Base-by-base conservation (phyloP, 2,329 filamentous ascomycete species). In the Calonectria hongkongensis region DNA sequence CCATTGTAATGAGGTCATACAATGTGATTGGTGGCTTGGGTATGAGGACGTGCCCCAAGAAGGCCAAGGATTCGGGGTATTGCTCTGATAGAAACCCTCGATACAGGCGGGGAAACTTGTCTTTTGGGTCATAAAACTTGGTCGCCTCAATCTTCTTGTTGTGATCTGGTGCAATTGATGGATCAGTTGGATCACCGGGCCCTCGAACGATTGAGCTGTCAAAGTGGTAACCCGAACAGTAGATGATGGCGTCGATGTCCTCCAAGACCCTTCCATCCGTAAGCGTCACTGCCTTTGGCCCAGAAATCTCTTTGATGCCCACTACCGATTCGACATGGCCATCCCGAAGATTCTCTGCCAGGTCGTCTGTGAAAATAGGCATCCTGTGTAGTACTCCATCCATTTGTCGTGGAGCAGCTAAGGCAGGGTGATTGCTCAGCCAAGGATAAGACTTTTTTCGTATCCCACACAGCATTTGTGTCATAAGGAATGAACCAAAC, bases 211-310 rank as follows among this genome's bases (percentile, higher is more conserved):
- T 50, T 7, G 81, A 81, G 51, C 82, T 76, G 65, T 81, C 79
- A 48, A 79, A 77, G n/a, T 75, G 68, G 50, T 83, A 84, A 1
- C 83, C 83, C 0, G 81, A 79, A 71, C 81, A 83, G 68, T 80
- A 75, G 51, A 84, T 75, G 60, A 84, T 81, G 68, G 79, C 79
- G 60, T 84, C 83, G 4, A 84, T 75, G 25, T 83, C 81, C 10
- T 82, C 77, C 30, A 84, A 50, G 6, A 79, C 74, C n/a, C 69
- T 77, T 7, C 80, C 83, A 45, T 84, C 79, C 5, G 79, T 80
- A 13, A 83, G 71, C 18, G 66, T 48, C 3, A 83, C 77, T 0
- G 81, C 77, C 50, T 75, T 78, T 1, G 83, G 79, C 0, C 82
- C 83, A 0, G 78, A 75, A 1, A 84, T 74, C 65, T 79, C 76